Evolutionary conservation across 805 yeast genomes (phyloP), one percentile per base, ranked within the genome.

Genomic region (Teunomyces lycoperdinae): DNA sequence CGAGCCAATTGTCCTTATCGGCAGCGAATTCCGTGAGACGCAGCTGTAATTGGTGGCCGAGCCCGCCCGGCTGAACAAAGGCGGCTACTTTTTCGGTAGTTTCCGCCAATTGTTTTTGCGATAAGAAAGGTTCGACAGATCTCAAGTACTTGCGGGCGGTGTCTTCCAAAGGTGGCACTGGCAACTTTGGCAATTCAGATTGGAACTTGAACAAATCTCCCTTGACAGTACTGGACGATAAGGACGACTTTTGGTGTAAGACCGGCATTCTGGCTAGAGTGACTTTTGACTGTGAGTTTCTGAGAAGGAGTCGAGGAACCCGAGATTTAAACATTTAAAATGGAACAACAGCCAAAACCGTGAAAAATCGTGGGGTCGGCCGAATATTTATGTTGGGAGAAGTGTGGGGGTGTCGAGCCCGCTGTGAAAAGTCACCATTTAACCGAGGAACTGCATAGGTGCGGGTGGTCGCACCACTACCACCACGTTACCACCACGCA

Each of bases 1-100:
- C 80, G 59, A 92, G 76, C 99, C 99, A 92, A 67, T 92, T 92
- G 62, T 89, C 84, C 52, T 81, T 79, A 45, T 68, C 77, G 28
- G 68, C 57, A 27, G 92, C 84, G 55, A 81, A 80, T 24, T 76
- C 70, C 32, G 66, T 61, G 45, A 92, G 76, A 50, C 91, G 78
- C 48, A 73, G 54, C 63, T 92, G 98, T 52, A 92, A 77, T 29
- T 64, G 70, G 46, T 81, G 82, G 13, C 94, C 89, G 40, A 73
- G 72, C 6, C 89, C 89, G 32, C 82, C 80, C 26, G 83, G 70
- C 27, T 67, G 64, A 32, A 80, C 68, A 57, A 92, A 90, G 49
- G 85, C 87, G 44, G 81, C 74, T 44, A 90, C 86, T 9, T 81
- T 74, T 10, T 66, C 56, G 30, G 87, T 83, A 48, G 80, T 73